phyloP scores from a whole-genome alignment of 148 eudicot species.

The Nepenthes mirabilis region DNA sequence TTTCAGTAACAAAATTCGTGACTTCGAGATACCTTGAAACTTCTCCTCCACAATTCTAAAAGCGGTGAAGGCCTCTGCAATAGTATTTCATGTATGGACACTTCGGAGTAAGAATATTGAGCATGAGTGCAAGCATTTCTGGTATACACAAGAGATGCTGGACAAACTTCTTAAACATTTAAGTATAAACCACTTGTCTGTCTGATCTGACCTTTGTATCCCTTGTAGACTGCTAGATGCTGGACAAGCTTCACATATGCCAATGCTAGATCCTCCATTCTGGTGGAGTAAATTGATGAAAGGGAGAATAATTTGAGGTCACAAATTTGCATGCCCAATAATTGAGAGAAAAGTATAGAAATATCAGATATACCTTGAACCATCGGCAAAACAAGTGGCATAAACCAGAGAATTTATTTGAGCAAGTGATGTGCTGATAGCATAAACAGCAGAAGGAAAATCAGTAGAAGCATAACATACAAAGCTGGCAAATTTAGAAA shows the following conservation, averaged over 20 bases:
- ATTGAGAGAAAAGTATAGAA: not conserved
- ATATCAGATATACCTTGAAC: slow-evolving; percentile 51
- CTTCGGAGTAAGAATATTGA: too few species aligned
- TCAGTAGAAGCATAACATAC: not conserved
- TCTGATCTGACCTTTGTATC: slow-evolving; percentile 36
- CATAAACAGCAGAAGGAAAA: slow-evolving; percentile 4
- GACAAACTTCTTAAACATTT: not conserved
- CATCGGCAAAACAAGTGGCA: slow-evolving; percentile 75
- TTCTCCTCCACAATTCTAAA: slow-evolving; percentile 64
- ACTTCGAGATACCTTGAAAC: slow-evolving; percentile 70
- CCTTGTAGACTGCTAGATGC: slow-evolving; percentile 73
- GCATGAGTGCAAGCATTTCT: not conserved
- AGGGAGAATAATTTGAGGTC: not conserved
- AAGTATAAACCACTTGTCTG: not conserved
- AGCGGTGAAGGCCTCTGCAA: slow-evolving; percentile 77
- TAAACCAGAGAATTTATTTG: slow-evolving; percentile 62
- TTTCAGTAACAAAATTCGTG: slow-evolving; percentile 60
- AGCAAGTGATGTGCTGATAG: slow-evolving; percentile 75
- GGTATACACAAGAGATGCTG: not conserved
- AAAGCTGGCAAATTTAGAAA: not conserved
- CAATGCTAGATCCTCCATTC: slow-evolving; percentile 68
- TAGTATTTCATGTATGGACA: not conserved
- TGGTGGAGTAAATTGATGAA: slow-evolving; percentile 10
- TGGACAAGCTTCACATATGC: slow-evolving; percentile 94
- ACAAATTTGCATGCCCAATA: not conserved